Conservation (phyloP, 2,329 filamentous ascomycete species). For the Arthrinium puccinioides region DNA sequence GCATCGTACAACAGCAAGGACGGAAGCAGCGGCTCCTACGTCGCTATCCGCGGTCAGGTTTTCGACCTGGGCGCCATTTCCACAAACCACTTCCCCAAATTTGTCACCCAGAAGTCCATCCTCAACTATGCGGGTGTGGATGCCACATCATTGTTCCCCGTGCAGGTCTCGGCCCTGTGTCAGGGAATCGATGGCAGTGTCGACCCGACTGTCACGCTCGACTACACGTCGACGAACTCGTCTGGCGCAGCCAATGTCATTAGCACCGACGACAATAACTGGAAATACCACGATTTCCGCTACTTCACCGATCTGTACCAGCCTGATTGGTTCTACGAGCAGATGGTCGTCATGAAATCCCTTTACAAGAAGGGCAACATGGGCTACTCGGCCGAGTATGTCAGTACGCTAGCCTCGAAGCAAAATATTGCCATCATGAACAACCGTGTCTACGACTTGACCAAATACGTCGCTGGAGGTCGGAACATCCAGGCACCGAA, state of each 20-base stretch:
- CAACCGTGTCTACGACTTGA: slow-evolving; percentile 79
- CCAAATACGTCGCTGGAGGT: slow-evolving; percentile 72
- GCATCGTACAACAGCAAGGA: slow-evolving; percentile 65
- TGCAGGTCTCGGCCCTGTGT: slow-evolving; percentile 91
- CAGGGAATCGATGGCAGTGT: slow-evolving; percentile 61
- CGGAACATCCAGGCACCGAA: slow-evolving; percentile 52
- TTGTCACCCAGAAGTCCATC: slow-evolving; percentile 54
- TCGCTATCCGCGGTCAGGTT: slow-evolving; percentile 82
- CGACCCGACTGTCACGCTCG: slow-evolving; percentile 69
- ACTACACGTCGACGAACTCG: slow-evolving; percentile 74
- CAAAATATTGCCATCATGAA: slow-evolving; percentile 73
- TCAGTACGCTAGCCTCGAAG: slow-evolving; percentile 60
- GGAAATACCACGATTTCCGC: slow-evolving; percentile 88
- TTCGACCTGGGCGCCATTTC: slow-evolving; percentile 73
- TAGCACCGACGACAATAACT: slow-evolving; percentile 58
- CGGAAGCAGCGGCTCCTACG: slow-evolving; percentile 52
- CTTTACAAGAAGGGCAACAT: slow-evolving; percentile 83
- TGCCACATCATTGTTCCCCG: slow-evolving; percentile 81
- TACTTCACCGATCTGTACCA: slow-evolving; percentile 73
- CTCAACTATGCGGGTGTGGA: slow-evolving; percentile 81
- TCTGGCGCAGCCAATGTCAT: slow-evolving; percentile 60
- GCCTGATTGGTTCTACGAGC: slow-evolving; percentile 87
- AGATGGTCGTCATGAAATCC: slow-evolving; percentile 69
- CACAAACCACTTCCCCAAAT: slow-evolving; percentile 68
- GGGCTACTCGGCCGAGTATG: slow-evolving; percentile 73